Evolutionary conservation across 1,139 yeast genomes (phyloP).

Genomic region (Candida sanyaensis): DNA sequence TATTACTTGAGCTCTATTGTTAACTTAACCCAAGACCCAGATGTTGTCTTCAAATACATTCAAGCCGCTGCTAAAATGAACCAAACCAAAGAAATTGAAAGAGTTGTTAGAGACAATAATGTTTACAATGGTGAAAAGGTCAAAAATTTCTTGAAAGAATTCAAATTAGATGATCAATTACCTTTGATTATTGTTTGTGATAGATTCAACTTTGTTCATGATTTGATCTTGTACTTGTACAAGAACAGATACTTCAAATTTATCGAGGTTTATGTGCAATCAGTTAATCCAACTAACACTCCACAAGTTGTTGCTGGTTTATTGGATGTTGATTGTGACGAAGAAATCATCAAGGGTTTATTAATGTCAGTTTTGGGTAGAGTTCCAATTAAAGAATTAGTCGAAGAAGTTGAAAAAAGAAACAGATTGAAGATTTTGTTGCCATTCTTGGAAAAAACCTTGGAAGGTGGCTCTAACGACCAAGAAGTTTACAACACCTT

Average conservation of each 20-base stretch:
- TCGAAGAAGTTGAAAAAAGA: slow-evolving; percentile 94
- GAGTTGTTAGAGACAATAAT: slow-evolving; percentile 91
- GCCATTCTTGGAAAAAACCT: slow-evolving; percentile 90
- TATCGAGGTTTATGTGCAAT: slow-evolving; percentile 96
- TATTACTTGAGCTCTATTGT: slow-evolving; percentile 92
- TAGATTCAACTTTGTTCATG: slow-evolving; percentile 89
- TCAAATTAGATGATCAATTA: slow-evolving; percentile 89
- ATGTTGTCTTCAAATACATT: slow-evolving; percentile 93
- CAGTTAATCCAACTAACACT: slow-evolving; percentile 92
- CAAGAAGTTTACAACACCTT: slow-evolving; percentile 91
- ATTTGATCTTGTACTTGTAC: slow-evolving; percentile 87
- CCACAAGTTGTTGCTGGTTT: slow-evolving; percentile 97
- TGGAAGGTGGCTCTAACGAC: slow-evolving; percentile 86
- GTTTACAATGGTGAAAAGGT: slow-evolving; percentile 97
- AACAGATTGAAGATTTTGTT: slow-evolving; percentile 87
- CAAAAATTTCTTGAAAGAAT: slow-evolving; percentile 93
- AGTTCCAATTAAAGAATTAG: slow-evolving; percentile 88
- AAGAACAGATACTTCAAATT: slow-evolving; percentile 94
- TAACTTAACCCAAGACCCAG: slow-evolving; percentile 90
- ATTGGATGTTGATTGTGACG: slow-evolving; percentile 97
- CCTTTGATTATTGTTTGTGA: slow-evolving; percentile 97
- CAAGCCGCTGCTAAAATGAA: slow-evolving; percentile 91
- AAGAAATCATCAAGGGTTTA: slow-evolving; percentile 76
- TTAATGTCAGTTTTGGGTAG: slow-evolving; percentile 89
- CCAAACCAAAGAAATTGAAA: slow-evolving; percentile 91